Evolutionary conservation across 441 rosid species (phyloP).

Genomic region (Pelargonium myrrhifolium): DNA sequence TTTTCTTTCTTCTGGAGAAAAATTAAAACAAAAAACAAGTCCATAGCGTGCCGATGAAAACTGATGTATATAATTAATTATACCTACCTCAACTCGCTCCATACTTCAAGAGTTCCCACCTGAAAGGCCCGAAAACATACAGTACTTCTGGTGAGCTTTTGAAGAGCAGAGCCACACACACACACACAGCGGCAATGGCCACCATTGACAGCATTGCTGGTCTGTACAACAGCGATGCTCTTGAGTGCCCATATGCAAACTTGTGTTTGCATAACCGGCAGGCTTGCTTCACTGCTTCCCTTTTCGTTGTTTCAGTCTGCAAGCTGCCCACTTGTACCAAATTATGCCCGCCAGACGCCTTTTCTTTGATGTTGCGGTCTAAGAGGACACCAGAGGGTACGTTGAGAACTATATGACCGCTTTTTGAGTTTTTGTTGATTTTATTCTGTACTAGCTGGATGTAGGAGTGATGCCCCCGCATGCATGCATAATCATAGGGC

Average conservation of each 20-base stretch:
- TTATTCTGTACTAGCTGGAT: conserved; percentile 38
- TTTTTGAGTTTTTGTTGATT: conserved; percentile 21
- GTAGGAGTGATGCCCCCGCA: conserved; percentile 38
- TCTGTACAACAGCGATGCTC: conserved; percentile 27
- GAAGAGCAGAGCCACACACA: conserved; percentile 49
- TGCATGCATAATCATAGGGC: conserved; percentile 44
- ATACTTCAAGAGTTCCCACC: conserved; percentile 47
- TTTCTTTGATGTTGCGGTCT: conserved; percentile 20
- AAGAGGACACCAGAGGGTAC: conserved; percentile 21
- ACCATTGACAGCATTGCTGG: conserved; percentile 46
- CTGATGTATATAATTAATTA: neutral
- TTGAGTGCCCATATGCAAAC: conserved; percentile 17
- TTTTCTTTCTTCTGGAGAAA: too few species aligned
- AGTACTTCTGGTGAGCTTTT: conserved; percentile 47
- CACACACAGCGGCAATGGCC: conserved; percentile 52
- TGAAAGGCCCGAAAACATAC: conserved; percentile 38
- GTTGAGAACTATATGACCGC: conserved; percentile 29
- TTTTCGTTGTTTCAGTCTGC: conserved; percentile 19
- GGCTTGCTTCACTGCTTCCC: conserved; percentile 1
- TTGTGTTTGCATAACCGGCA: conserved; percentile 37
- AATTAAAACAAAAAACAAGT: neutral
- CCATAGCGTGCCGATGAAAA: neutral
- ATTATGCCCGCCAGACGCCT: conserved; percentile 16
- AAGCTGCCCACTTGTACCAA: conserved; percentile 21
- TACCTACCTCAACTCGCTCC: conserved; percentile 30